Evolutionary conservation across 805 yeast species (phyloP).

Genomic region (Metschnikowia noctiluminum): DNA sequence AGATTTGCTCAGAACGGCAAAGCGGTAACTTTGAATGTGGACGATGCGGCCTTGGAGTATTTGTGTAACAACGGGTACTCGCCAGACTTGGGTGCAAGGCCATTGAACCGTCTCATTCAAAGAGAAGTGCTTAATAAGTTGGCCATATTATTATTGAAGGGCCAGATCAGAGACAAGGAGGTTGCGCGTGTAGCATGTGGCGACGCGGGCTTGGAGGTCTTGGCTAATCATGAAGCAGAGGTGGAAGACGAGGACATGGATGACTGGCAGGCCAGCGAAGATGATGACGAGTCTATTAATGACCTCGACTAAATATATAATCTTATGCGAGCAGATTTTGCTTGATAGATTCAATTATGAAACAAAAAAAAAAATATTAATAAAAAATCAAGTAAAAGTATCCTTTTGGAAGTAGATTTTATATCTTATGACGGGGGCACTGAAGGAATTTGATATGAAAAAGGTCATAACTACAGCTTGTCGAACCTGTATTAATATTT

Average conservation of each 20-base stretch:
- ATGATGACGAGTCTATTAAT: conserved; percentile 44
- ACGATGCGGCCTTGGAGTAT: conserved; percentile 74
- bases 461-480: too few species aligned
- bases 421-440: too few species aligned
- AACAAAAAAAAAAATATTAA: too few species aligned
- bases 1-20: conserved; percentile 86
- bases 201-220: conserved; percentile 67
- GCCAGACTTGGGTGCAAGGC: conserved; percentile 93
- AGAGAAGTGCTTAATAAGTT: conserved; percentile 79
- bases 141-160: conserved; percentile 84
- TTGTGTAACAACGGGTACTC: conserved; percentile 86
- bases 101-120: conserved; percentile 89
- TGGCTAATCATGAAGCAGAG: conserved; percentile 77
- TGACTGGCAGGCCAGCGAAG: conserved; percentile 58
- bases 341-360: too few species aligned
- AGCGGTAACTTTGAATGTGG: conserved; percentile 66
- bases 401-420: too few species aligned
- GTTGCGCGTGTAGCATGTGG: conserved; percentile 61
- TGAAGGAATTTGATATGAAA: too few species aligned
- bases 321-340: too few species aligned
- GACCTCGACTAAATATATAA: conserved; percentile 19
- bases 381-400: too few species aligned
- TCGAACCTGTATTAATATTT: too few species aligned
- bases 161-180: conserved; percentile 87
- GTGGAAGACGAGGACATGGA: conserved; percentile 52